phyloP scores from a whole-genome alignment of 208 protist genomes.

The Leishmania braziliensis region DNA sequence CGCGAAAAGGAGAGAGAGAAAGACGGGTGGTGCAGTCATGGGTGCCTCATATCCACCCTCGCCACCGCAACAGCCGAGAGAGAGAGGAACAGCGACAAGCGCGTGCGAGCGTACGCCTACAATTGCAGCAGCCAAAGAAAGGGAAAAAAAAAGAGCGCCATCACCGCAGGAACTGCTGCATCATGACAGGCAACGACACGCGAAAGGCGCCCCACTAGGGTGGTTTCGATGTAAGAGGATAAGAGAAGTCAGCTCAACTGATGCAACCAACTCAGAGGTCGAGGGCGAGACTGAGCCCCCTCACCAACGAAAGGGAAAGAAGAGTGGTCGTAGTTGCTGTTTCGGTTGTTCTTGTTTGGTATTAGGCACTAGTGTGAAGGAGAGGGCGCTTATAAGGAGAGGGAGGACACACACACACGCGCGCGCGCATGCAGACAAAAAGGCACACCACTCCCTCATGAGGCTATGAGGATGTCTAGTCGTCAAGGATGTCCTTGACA shows the following conservation, averaged over 20 bases:
- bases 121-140: neutral
- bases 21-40: neutral
- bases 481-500: constrained; percentile 77
- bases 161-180: neutral
- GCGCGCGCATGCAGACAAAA: neutral
- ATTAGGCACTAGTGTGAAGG: neutral
- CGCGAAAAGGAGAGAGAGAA: neutral
- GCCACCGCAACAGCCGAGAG: neutral
- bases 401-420: neutral
- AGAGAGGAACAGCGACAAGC: neutral
- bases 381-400: neutral
- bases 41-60: neutral
- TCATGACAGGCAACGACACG: neutral
- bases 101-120: too few species aligned
- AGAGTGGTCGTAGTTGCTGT: neutral
- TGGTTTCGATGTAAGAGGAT: neutral
- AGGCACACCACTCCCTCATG: neutral
- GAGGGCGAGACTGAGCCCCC: neutral
- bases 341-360: neutral
- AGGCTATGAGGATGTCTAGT: constrained; percentile 9
- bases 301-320: neutral
- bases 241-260: neutral
- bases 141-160: neutral
- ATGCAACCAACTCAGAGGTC: neutral
- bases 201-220: neutral